Base-by-base conservation (phyloP, 2,329 filamentous ascomycete species). In the Anisogramma anomala region DNA sequence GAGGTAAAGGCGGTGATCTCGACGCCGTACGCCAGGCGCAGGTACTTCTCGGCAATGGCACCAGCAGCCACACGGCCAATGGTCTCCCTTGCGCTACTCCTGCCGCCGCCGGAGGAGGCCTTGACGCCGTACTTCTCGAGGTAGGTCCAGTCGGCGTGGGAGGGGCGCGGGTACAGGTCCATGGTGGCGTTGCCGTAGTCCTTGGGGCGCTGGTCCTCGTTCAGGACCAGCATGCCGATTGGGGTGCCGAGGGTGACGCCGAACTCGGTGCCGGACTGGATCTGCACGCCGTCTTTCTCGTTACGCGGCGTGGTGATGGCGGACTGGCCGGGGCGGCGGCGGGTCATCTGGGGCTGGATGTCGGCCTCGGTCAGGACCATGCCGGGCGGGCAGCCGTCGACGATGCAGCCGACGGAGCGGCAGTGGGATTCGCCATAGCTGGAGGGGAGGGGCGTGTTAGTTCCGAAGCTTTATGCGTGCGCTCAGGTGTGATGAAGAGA, bases 121-220 rank as follows among this genome's bases (percentile, higher is more conserved):
- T 93, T 93, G 52, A 93, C 79, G 43, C 89, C 89, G 61, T 98
- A 98, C 67, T 96, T 96, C 62, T 94, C 84, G 47, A 94, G 72
- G 66, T 96, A 96, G 46, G 91, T 96, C 77, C 83, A 95, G 65
- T 96, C 89, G 46, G 91, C 89, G 64, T 96, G 91, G 58, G 79
- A 86, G 26, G 89, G 91, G 38, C 91, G 76, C 4, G 91, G 91
- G 71, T 82, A 96, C 48, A 79, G 66, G 63, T 96, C 85, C 77
- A 95, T 95, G 22, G 88, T 94, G 58, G 77, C 75, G 64, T 78
- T 76, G 42, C 84, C 84, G 64, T 96, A 96, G 68, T 98, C 91
- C 58, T 85, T 79, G 27, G 88, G 89, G 48, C 89, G 71, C 59
- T 94, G 86, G 61, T 96, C 88, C 68, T 96, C 80, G 62, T 96